Evolutionary conservation across 768 basidiomycete genomes (phyloP).

Genomic region (Mycena pura): DNA sequence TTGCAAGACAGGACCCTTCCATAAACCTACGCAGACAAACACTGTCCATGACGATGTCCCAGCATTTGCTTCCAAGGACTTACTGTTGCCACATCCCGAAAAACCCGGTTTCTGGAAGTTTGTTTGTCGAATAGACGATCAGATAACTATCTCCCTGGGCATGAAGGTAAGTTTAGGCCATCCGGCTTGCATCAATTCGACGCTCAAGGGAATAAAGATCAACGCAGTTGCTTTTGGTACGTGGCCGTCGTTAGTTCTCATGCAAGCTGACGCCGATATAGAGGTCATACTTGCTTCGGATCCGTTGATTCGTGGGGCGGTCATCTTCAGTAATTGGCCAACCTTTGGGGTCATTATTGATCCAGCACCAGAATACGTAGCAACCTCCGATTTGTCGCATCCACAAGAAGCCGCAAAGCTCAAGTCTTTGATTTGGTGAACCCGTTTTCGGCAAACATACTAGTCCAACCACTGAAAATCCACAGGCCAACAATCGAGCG

Average conservation of each 20-base stretch:
- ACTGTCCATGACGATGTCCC: not conserved
- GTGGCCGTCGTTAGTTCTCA: not conserved
- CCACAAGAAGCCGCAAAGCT: not conserved
- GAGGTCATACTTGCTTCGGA: constrained; percentile 1
- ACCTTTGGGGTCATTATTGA: not conserved
- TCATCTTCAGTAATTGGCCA: not conserved
- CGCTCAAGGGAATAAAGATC: not conserved
- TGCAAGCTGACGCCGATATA: not conserved
- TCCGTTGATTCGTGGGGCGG: not conserved
- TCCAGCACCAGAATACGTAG: not conserved
- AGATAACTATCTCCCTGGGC: not conserved
- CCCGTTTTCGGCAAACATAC: not conserved
- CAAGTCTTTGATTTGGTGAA: not conserved
- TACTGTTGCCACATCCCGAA: not conserved
- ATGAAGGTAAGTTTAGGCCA: constrained; percentile 3
- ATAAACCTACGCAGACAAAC: not conserved
- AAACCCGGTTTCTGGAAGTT: constrained; percentile 5
- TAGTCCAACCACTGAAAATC: not conserved
- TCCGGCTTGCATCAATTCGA: not conserved
- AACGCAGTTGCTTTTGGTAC: constrained; percentile 2
- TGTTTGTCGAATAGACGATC: not conserved
- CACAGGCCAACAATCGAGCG: not conserved
- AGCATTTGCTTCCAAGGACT: not conserved
- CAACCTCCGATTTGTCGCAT: not conserved
- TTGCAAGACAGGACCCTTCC: not conserved